phyloP scores from a whole-genome alignment of 2,329 filamentous ascomycete genomes.

The Aspergillus awamori region DNA sequence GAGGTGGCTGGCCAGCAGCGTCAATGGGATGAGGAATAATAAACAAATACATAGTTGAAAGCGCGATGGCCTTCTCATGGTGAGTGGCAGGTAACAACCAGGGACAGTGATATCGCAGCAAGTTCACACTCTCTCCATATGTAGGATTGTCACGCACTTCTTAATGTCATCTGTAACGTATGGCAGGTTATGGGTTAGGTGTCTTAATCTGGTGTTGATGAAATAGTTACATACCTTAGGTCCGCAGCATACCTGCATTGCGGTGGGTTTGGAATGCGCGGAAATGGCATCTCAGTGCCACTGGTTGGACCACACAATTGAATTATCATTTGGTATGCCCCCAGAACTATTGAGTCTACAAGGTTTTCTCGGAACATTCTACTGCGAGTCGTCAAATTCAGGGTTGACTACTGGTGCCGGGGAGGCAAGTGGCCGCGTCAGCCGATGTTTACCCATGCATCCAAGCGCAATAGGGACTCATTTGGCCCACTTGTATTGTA shows the following conservation, averaged over 20 bases:
- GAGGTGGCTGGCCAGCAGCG: slow-evolving; percentile 34
- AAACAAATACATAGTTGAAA: slow-evolving; percentile 28
- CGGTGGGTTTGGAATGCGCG: too few relatives aligned
- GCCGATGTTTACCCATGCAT: not conserved
- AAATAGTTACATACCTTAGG: too few relatives aligned
- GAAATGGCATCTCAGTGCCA: too few relatives aligned
- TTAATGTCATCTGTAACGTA: too few relatives aligned
- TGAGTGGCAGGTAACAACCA: not conserved
- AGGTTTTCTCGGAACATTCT: not conserved
- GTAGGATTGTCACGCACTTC: too few relatives aligned
- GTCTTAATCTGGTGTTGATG: too few relatives aligned
- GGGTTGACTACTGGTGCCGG: not conserved
- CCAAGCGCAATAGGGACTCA: not conserved
- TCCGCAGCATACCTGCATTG: too few relatives aligned
- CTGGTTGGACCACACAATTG: too few relatives aligned
- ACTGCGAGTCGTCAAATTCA: not conserved
- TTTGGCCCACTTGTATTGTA: not conserved
- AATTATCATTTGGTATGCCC: too few relatives aligned
- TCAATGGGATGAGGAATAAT: slow-evolving; percentile 31
- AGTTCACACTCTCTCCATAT: not conserved
- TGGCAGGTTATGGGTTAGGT: too few relatives aligned
- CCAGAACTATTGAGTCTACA: too few relatives aligned
- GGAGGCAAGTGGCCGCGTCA: not conserved
- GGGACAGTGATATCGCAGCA: not conserved
- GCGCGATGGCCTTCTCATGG: slow-evolving; percentile 37